Base-by-base conservation (phyloP, 106 monocot genomes). In the Platanthera guangdongensis region DNA sequence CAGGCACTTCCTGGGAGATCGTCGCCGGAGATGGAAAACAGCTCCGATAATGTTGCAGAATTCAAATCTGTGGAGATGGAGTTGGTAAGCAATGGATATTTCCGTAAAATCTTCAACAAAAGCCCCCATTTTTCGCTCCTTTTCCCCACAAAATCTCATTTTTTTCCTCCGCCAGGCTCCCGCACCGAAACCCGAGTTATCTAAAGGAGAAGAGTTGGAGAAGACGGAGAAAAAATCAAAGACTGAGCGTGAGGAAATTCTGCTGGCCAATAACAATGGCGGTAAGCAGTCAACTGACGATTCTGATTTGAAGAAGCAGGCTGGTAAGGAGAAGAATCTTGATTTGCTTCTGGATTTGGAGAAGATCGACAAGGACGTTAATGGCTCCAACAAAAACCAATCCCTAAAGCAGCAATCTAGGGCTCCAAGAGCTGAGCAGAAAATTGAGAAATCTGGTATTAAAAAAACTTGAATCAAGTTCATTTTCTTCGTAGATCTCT, bases 1-100 rank as follows among this genome's bases (percentile, higher is more conserved):
- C 76, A 90, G 92, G 92, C 87, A 74, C 91, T 89, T 81, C 93
- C 93, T n/a, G 92, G 85, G 72, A 94, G 90, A 78, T 77, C 78
- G 62, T 88, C 94, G 50, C 82, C 85, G 15, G 91, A 94, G 70
- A 81, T 75, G 60, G 94, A 94, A 71, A 77, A 76, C 77, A 52
- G 39, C 4, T 76, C 60, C 32, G 81, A 84, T 19, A 67, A 55
- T 75, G 78, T 64, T 59, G 16, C 59, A 16, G 84, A 86, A 68
- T 71, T 71, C 28, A 85, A 83, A 51, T 48, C 81, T 50, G 1
- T n/a, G 73, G 84, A 83, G 53, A 84, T 74, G 46, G 89, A 94
- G 28, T 76, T 79, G 84, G 94, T 99, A 50, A n/a, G 90, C 50
- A 79, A 68, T 1, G 54, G 30, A n/a, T 14, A 25, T 9, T 69